Percentiles rank a stretch among this genome's conserved stretches.
These are phyloP conservation scores for Lizonia empirigonia DNA, from an alignment of 2,329 filamentous ascomycete genomes.

Conservation along the genomic window DNA sequence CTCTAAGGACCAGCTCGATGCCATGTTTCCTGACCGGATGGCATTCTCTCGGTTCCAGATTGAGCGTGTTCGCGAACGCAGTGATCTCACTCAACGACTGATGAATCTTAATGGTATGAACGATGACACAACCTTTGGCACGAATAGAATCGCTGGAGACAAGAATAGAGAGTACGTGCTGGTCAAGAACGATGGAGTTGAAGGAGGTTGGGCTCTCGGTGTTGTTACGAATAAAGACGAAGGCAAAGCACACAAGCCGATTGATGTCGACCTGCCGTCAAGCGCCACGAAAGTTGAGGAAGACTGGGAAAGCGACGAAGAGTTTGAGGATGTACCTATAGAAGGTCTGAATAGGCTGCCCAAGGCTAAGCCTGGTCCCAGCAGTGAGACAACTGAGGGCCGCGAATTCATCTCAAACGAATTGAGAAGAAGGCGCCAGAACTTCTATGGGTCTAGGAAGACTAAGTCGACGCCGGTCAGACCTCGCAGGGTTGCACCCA, in stretches of 20 bases:
- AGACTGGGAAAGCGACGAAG: slow-evolving; percentile 73
- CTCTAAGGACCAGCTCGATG: slow-evolving; percentile 92
- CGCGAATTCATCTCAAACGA: slow-evolving; percentile 44
- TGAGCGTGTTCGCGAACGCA: slow-evolving; percentile 88
- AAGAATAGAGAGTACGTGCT: slow-evolving; percentile 92
- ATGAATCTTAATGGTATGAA: slow-evolving; percentile 96
- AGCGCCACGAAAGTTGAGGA: slow-evolving; percentile 56
- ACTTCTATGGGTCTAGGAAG: slow-evolving; percentile 54
- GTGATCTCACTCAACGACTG: slow-evolving; percentile 89
- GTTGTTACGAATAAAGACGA: slow-evolving; percentile 87
- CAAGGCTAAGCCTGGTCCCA: slow-evolving; percentile 54
- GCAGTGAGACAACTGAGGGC: slow-evolving; percentile 39
- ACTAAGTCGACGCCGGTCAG: slow-evolving; percentile 20
- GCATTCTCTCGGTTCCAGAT: slow-evolving; percentile 97
- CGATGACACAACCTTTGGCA: slow-evolving; percentile 71
- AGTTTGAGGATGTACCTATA: slow-evolving; percentile 92
- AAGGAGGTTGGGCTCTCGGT: slow-evolving; percentile 94
- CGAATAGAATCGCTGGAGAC: slow-evolving; percentile 77
- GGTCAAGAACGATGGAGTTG: slow-evolving; percentile 92
- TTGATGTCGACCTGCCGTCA: slow-evolving; percentile 77
- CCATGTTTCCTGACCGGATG: slow-evolving; percentile 98
- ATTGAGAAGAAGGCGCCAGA: slow-evolving; percentile 53
- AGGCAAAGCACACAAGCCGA: slow-evolving; percentile 82
- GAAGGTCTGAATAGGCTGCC: slow-evolving; percentile 86
- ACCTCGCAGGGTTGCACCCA: slow-evolving; percentile 26